These are phyloP conservation scores for Ustilago loliicola DNA, from an alignment of 1,284 basidiomycete species.

Conservation along the genomic window DNA sequence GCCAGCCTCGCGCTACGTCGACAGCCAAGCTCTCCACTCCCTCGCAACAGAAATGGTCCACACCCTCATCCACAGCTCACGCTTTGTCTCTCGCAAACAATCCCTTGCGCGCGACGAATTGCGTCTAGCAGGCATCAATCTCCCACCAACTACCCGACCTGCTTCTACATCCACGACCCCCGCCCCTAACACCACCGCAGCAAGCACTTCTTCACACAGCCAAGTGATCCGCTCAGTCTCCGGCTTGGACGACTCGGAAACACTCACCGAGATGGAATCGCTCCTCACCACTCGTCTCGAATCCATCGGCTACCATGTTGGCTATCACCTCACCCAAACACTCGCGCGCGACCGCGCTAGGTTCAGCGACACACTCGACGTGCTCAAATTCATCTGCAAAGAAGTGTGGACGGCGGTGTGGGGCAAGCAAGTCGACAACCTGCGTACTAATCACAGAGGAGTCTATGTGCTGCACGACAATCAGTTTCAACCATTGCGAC, in stretches of 20 bases:
- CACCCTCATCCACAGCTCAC: slow-evolving; percentile 48
- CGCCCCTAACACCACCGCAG: background rate
- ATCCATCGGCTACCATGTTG: slow-evolving; percentile 86
- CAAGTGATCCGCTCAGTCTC: slow-evolving; percentile 43
- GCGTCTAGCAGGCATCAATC: slow-evolving; percentile 32
- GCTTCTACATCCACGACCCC: background rate
- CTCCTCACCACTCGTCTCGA: slow-evolving; percentile 81
- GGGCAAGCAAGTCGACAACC: slow-evolving; percentile 95
- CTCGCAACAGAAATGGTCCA: slow-evolving; percentile 81
- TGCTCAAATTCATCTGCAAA: slow-evolving; percentile 95
- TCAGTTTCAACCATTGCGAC: slow-evolving; percentile 83
- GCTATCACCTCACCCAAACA: slow-evolving; percentile 85
- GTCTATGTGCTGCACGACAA: slow-evolving; percentile 94
- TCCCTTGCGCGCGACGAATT: slow-evolving; percentile 72
- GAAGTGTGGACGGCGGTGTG: slow-evolving; percentile 89
- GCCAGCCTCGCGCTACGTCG: slow-evolving; percentile 74
- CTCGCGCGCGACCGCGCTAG: slow-evolving; percentile 81
- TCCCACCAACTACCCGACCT: slow-evolving; percentile 16
- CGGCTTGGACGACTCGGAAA: slow-evolving; percentile 40
- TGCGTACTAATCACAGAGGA: slow-evolving; percentile 92
- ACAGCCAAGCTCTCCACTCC: slow-evolving; percentile 84
- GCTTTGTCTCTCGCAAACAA: slow-evolving; percentile 72
- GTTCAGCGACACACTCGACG: slow-evolving; percentile 86
- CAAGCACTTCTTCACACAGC: slow-evolving; percentile 14
- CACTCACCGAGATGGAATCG: slow-evolving; percentile 76